Percentiles rank a stretch among this genome's conserved stretches.
phyloP scores from a whole-genome alignment of 352 stramenopile species.

The Stephanocyclus meneghinianus region DNA sequence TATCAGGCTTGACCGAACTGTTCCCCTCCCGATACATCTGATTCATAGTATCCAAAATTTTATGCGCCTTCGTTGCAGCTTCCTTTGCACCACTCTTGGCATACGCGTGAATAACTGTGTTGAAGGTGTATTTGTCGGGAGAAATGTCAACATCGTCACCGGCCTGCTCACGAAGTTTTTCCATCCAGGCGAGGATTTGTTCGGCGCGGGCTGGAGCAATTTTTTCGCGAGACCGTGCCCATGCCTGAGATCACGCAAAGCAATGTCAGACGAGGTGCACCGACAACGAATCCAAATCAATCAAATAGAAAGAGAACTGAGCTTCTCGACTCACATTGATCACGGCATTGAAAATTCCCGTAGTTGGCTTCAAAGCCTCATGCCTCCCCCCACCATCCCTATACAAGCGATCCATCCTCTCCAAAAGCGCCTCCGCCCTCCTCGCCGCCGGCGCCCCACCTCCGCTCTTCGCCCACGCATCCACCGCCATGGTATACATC shows the following conservation, averaged over 20 bases:
- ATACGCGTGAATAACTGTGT: conserved; percentile 78
- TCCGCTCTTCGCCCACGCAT: conserved; percentile 78
- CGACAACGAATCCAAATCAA: not conserved
- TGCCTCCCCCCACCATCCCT: conserved; percentile 44
- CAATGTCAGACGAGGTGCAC: not conserved
- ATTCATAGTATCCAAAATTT: conserved; percentile 71
- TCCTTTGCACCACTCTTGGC: conserved; percentile 67
- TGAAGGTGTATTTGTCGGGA: conserved; percentile 78
- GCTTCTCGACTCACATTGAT: conserved; percentile 50
- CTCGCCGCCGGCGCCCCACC: conserved; percentile 60
- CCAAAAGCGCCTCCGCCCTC: conserved; percentile 68
- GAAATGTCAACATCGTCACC: conserved; percentile 60
- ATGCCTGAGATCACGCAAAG: conserved; percentile 39
- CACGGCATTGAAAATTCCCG: conserved; percentile 78
- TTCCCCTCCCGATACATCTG: conserved; percentile 70
- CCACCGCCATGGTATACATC: conserved; percentile 80
- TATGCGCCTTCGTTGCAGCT: conserved; percentile 65
- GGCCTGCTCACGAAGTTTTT: conserved; percentile 58
- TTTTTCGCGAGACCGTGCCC: conserved; percentile 68
- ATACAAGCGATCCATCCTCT: conserved; percentile 74
- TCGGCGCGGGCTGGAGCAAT: conserved; percentile 56
- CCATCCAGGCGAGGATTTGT: conserved; percentile 56
- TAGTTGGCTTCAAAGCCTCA: conserved; percentile 66
- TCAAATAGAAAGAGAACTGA: not conserved
- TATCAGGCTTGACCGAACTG: conserved; percentile 70